These are phyloP conservation scores for Melanomma pulvis-pyrius DNA, from an alignment of 495 filamentous ascomycete species.

Conservation along the genomic window DNA sequence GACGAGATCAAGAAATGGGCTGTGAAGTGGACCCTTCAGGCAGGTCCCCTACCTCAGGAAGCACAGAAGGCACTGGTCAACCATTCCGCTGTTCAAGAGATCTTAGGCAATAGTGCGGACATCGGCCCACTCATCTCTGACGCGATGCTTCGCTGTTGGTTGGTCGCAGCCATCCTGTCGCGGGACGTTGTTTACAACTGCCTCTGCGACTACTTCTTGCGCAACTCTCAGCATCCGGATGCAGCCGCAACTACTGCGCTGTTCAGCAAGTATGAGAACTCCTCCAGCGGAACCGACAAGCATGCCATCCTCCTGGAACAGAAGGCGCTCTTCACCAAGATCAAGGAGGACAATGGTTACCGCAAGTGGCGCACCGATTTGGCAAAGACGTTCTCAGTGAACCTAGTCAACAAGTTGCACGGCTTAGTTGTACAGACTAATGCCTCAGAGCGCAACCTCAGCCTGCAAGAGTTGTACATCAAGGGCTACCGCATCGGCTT, in stretches of 20 bases:
- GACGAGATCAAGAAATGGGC: constrained; percentile 20
- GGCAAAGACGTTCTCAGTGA: not conserved
- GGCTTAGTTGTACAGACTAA: not conserved
- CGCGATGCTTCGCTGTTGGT: not conserved
- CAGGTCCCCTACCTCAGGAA: not conserved
- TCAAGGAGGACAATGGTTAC: not conserved
- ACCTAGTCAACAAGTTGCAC: constrained; percentile 1
- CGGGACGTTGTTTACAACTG: constrained; percentile 9
- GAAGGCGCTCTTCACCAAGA: constrained; percentile 4
- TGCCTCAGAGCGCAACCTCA: not conserved
- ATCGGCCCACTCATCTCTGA: not conserved
- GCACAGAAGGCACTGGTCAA: not conserved
- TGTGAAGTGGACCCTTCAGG: not conserved
- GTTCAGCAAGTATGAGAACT: not conserved
- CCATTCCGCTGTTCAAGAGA: not conserved
- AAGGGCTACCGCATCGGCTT: constrained; percentile 28
- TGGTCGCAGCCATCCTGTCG: constrained; percentile 13
- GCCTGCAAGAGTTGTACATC: constrained; percentile 10
- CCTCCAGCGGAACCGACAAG: too few species aligned
- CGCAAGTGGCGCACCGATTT: not conserved
- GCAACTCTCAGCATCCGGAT: not conserved
- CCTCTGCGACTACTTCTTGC: constrained; percentile 12
- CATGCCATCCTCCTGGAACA: constrained; percentile 5
- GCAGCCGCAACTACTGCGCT: not conserved
- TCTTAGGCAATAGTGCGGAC: not conserved